These are phyloP conservation scores for Monosporascus sp. DNA, from an alignment of 2,329 filamentous ascomycete species.

Conservation along the genomic window DNA sequence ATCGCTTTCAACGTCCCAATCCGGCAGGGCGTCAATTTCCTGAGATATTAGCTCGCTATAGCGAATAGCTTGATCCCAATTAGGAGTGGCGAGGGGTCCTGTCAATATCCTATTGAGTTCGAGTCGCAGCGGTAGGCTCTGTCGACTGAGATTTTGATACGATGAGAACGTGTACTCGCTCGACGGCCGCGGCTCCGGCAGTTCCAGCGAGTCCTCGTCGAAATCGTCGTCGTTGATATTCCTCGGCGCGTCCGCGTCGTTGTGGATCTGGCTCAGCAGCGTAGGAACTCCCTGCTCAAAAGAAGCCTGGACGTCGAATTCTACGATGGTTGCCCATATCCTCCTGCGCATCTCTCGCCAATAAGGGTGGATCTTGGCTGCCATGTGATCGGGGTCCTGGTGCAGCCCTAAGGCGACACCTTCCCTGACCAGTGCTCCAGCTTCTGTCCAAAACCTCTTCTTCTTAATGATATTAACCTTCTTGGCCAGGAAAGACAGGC, in stretches of 20 bases:
- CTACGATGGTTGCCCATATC: conserved; percentile 57
- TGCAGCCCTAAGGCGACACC: conserved; percentile 56
- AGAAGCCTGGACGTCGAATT: conserved; percentile 58
- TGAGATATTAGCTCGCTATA: conserved; percentile 58
- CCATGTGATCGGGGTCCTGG: conserved; percentile 53
- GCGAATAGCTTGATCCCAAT: conserved; percentile 58
- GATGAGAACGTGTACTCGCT: conserved; percentile 55
- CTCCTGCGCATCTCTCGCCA: conserved; percentile 58
- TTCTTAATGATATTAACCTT: conserved; percentile 60
- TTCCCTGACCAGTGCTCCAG: conserved; percentile 52
- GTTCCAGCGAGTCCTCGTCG: conserved; percentile 44
- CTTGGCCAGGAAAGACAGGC: conserved; percentile 57
- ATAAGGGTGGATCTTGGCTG: conserved; percentile 51
- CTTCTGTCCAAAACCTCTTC: conserved; percentile 58
- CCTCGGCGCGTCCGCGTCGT: conserved; percentile 49
- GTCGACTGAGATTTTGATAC: conserved; percentile 53
- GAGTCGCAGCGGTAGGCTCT: conserved; percentile 50
- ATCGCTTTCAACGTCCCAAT: conserved; percentile 44
- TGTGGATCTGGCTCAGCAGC: conserved; percentile 51
- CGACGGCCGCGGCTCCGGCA: conserved; percentile 47
- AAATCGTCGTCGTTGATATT: conserved; percentile 57
- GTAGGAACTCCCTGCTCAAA: conserved; percentile 58
- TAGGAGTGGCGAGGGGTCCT: conserved; percentile 48
- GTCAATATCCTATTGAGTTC: conserved; percentile 54
- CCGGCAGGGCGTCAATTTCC: conserved; percentile 55